Conservation (phyloP, 1,284 basidiomycete genomes). For the Puccinia triticina region DNA sequence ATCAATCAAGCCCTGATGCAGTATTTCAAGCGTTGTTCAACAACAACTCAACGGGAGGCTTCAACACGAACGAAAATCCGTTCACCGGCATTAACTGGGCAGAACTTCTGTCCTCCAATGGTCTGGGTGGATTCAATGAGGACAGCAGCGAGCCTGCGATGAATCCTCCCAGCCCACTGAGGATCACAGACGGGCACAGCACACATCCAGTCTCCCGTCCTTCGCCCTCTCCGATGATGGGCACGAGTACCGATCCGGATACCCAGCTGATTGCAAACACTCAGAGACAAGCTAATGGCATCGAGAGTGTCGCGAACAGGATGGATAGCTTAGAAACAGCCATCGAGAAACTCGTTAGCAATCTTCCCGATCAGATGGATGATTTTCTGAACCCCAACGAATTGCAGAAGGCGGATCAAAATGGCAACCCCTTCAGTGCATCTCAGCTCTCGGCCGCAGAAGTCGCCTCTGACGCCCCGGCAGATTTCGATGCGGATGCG, state of each 20-base stretch:
- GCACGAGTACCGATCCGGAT: neutral
- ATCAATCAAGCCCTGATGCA: slow-evolving; percentile 31
- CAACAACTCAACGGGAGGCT: neutral
- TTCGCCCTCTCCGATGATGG: slow-evolving; percentile 11
- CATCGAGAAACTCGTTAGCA: slow-evolving; percentile 38
- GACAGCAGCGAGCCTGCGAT: neutral
- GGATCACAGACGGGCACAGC: slow-evolving; percentile 34
- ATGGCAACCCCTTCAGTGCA: neutral
- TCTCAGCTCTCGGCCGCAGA: neutral
- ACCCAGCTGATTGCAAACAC: neutral
- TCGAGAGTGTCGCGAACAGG: neutral
- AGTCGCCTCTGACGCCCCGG: neutral
- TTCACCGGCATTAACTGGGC: slow-evolving; percentile 38
- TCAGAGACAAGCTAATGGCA: slow-evolving; percentile 20
- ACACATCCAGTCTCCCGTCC: neutral
- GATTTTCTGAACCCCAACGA: slow-evolving; percentile 2
- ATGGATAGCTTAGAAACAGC: slow-evolving; percentile 42
- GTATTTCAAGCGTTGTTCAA: slow-evolving; percentile 34
- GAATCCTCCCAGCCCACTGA: slow-evolving; percentile 36
- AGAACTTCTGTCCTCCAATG: slow-evolving; percentile 18
- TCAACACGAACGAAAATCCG: slow-evolving; percentile 19
- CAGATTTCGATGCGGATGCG: slow-evolving; percentile 31
- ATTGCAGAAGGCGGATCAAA: neutral
- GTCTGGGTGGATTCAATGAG: slow-evolving; percentile 2
- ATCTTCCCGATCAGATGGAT: slow-evolving; percentile 26